Base-by-base conservation (phyloP, 2,329 filamentous ascomycete genomes). In the Fusarium concolor region DNA sequence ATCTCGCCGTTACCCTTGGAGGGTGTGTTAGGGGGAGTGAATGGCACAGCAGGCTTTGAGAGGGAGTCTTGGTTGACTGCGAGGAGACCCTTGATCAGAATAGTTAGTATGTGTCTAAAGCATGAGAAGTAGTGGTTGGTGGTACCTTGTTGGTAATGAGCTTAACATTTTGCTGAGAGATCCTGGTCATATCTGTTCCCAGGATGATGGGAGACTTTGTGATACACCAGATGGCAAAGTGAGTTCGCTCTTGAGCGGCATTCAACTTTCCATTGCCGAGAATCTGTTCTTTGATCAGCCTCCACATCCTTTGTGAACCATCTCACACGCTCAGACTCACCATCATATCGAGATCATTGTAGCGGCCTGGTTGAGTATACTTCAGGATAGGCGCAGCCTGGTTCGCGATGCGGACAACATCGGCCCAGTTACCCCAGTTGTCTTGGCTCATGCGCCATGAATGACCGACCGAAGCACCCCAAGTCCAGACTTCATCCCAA, bases 341-440 rank as follows among this genome's bases (percentile, higher is more conserved):
- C 59, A 62, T 62, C 59, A 62, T 62, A 11, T 62, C 59, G 22
- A 62, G 59, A 11, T 62, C 59, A 5, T 62, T 62, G n/a, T 62
- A 62, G 15, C 44, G 59, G 14, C 59, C 59, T 7, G 35, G 57
- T 10, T 56, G 44, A 22, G 59, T 62, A 29, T 62, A 62, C 57
- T 62, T 62, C 8, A 62, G 49, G 11, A 62, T 62, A 38, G 59
- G 59, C 10, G 57, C 59, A 15, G 59, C 59, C 17, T 62, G 47
- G 42, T 62, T 62, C 37, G 59, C 59, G 35, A 62, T 62, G 4
- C 59, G 57, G 6, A 62, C 59, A 47, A 62, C 59, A 17, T 62
- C 59, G 8, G 44, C 59, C 59, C 59, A 62, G 22, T 47, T 47
- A 11, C 59, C 59, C 59, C 59, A 62, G 42, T 62, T 64, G 18